phyloP scores from a whole-genome alignment of 306 rosid species.

The Medicago arabica region DNA sequence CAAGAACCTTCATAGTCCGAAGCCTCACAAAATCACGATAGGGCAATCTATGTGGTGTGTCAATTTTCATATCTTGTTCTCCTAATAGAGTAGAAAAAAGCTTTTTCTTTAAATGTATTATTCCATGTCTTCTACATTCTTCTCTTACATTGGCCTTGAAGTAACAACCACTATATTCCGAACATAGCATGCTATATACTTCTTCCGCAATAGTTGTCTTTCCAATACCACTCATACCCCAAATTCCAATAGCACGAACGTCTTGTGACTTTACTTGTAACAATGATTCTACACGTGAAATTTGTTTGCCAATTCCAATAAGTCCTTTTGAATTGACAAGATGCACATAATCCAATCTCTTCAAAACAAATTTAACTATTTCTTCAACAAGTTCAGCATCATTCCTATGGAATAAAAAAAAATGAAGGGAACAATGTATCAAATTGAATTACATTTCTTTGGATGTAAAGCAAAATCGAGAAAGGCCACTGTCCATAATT shows the following conservation, averaged over 20 bases:
- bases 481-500: too few relatives aligned
- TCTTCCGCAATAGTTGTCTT: not conserved
- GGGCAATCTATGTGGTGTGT: not conserved
- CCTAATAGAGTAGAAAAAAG: not conserved
- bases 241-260: too few relatives aligned
- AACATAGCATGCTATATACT: not conserved
- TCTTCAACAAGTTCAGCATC: conserved; percentile 23
- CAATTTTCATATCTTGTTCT: not conserved
- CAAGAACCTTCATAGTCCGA: too few relatives aligned
- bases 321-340: not conserved
- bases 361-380: not conserved
- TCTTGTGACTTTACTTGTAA: too few relatives aligned
- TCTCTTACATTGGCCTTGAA: not conserved
- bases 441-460: too few relatives aligned
- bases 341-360: not conserved
- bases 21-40: too few relatives aligned
- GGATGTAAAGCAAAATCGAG: too few relatives aligned
- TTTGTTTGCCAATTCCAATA: conserved; percentile 13
- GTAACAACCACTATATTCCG: too few relatives aligned
- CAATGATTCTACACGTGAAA: too few relatives aligned
- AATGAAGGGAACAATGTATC: not conserved
- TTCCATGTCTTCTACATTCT: not conserved
- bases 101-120: too few relatives aligned
- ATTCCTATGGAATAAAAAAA: not conserved
- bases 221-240: not conserved